Percentiles rank a stretch among this genome's conserved stretches.
These are phyloP conservation scores for Pseudomassariella vexata DNA, from an alignment of 2,329 filamentous ascomycete species.

Conservation along the genomic window DNA sequence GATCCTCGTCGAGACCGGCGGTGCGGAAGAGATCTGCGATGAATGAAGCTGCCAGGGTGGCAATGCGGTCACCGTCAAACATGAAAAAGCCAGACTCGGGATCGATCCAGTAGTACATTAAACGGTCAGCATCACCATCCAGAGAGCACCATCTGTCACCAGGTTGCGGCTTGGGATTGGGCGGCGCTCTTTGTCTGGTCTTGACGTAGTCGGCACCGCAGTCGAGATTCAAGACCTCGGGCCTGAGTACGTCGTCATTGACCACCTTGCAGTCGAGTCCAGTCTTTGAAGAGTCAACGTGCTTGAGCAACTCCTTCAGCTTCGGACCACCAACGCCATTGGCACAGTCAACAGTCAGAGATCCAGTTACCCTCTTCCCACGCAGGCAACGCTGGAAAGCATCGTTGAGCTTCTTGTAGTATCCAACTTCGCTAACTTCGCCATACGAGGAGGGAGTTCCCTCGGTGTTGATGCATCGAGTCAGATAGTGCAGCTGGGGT, in stretches of 20 bases:
- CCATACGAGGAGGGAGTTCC: constrained; percentile 85
- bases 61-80: constrained; percentile 94
- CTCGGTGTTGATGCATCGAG: constrained; percentile 88
- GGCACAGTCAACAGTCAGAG: constrained; percentile 85
- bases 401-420: constrained; percentile 85
- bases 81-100: constrained; percentile 77
- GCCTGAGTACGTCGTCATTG: constrained; percentile 89
- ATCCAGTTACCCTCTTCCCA: constrained; percentile 66
- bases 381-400: constrained; percentile 83
- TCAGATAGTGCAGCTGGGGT: constrained; percentile 96
- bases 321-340: constrained; percentile 96
- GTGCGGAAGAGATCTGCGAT: constrained; percentile 81
- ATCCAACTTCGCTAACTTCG: constrained; percentile 80
- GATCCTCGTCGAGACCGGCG: constrained; percentile 70
- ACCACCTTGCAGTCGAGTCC: constrained; percentile 77
- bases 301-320: constrained; percentile 77
- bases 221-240: constrained; percentile 85
- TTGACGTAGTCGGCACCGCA: constrained; percentile 97
- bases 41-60: constrained; percentile 88
- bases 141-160: constrained; percentile 82
- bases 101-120: constrained; percentile 93
- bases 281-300: constrained; percentile 64
- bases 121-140: constrained; percentile 90
- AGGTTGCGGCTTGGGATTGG: constrained; percentile 68
- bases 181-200: constrained; percentile 87